Conservation (phyloP, 768 basidiomycete species). For the Fibroporia radiculosa region DNA sequence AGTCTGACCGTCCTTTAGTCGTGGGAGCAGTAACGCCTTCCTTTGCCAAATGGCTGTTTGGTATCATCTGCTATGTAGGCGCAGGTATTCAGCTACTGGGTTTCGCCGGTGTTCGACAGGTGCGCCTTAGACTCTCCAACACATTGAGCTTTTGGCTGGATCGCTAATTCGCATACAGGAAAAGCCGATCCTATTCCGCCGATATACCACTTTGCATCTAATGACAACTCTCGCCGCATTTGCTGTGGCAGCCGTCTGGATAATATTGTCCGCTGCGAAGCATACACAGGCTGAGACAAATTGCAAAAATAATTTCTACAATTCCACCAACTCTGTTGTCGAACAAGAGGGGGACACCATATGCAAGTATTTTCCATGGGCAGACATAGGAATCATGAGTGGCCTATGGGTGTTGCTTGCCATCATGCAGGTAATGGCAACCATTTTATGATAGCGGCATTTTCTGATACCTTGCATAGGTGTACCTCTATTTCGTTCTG, state of each 20-base stretch:
- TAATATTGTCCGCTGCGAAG: constrained; percentile 67
- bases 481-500: constrained; percentile 39
- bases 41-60: constrained; percentile 69
- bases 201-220: constrained; percentile 64
- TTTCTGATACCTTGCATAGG: constrained; percentile 35
- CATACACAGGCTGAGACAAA: constrained; percentile 64
- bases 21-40: constrained; percentile 82
- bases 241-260: constrained; percentile 73
- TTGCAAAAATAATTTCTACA: constrained; percentile 59
- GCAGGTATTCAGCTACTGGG: constrained; percentile 76
- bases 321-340: constrained; percentile 23
- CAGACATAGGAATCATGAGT: constrained; percentile 86
- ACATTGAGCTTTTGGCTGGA: not conserved
- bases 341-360: constrained; percentile 56
- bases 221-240: constrained; percentile 53
- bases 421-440: constrained; percentile 78
- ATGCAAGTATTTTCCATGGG: constrained; percentile 90
- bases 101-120: constrained; percentile 76
- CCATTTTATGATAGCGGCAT: constrained; percentile 22
- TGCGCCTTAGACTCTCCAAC: constrained; percentile 31
- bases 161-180: constrained; percentile 37
- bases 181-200: constrained; percentile 52
- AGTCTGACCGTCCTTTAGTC: constrained; percentile 35
- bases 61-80: constrained; percentile 65
- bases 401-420: constrained; percentile 78